Evolutionary conservation across 140 eudicot species (phyloP).

Genomic region (Senecio squalidus): DNA sequence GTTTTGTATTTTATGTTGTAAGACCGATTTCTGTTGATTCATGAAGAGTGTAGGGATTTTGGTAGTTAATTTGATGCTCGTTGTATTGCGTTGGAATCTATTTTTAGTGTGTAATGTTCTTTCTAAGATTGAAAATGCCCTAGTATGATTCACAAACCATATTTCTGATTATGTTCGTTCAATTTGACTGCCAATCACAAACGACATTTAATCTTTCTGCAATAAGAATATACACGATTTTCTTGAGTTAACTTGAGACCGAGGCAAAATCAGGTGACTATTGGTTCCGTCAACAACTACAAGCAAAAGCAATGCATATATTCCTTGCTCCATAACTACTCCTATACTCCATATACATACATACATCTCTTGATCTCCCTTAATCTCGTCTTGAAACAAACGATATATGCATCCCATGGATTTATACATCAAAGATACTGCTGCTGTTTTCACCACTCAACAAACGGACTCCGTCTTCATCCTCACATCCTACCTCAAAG

Average conservation of each 20-base stretch:
- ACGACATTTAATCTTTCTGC: too few relatives aligned
- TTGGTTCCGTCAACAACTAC: too few relatives aligned
- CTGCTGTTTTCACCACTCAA: slow-evolving; percentile 45
- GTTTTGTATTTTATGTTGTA: not conserved
- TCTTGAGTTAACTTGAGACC: too few relatives aligned
- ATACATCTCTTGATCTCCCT: not conserved
- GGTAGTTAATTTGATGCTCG: slow-evolving; percentile 1
- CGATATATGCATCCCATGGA: too few relatives aligned
- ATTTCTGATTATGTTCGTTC: too few relatives aligned
- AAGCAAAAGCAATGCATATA: slow-evolving; percentile 66
- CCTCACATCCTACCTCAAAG: slow-evolving; percentile 70
- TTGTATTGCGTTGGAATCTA: not conserved
- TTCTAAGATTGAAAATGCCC: too few relatives aligned
- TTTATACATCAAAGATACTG: slow-evolving; percentile 42
- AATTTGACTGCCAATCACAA: too few relatives aligned
- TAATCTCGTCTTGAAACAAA: slow-evolving; percentile 4
- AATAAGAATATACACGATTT: too few relatives aligned
- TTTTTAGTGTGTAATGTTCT: not conserved
- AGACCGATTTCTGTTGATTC: slow-evolving; percentile 8
- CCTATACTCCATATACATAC: not conserved
- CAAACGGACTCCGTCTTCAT: slow-evolving; percentile 70
- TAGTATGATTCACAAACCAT: too few relatives aligned
- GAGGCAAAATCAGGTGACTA: too few relatives aligned
- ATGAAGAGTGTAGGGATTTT: slow-evolving; percentile 33
- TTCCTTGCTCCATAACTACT: slow-evolving; percentile 25